phyloP scores from a whole-genome alignment of 805 yeast species.

The Lipomyces japonicus region DNA sequence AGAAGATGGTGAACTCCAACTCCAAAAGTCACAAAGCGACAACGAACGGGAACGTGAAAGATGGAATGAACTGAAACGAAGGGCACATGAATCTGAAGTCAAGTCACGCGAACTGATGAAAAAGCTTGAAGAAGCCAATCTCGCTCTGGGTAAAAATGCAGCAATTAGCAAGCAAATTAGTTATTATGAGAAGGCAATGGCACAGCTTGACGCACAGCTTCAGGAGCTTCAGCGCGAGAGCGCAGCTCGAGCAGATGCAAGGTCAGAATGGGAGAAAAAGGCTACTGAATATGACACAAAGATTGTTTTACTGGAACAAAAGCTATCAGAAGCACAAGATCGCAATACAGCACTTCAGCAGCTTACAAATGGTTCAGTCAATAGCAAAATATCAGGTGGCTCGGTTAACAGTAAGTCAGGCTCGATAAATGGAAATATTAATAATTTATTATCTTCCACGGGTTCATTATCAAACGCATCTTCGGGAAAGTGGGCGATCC shows the following conservation, averaged over 20 bases:
- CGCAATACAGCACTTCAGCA: slow-evolving; percentile 6
- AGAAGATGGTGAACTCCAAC: slow-evolving; percentile 1
- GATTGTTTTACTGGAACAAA: slow-evolving; percentile 10
- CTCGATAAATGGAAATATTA: slow-evolving; percentile 5
- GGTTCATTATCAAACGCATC: background rate
- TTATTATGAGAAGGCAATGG: slow-evolving; percentile 5
- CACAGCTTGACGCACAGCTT: slow-evolving; percentile 3
- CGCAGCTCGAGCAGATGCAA: slow-evolving; percentile 3
- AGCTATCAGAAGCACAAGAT: slow-evolving; percentile 12
- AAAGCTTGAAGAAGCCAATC: slow-evolving; percentile 6
- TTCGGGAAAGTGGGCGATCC: slow-evolving; percentile 23
- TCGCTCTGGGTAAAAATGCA: background rate
- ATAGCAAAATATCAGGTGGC: slow-evolving; percentile 1
- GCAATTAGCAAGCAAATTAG: background rate
- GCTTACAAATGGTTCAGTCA: slow-evolving; percentile 6
- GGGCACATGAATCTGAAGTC: slow-evolving; percentile 5
- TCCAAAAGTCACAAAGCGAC: slow-evolving; percentile 1
- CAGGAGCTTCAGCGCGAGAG: slow-evolving; percentile 6
- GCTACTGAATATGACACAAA: slow-evolving; percentile 12
- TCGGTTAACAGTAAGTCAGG: slow-evolving; percentile 3
- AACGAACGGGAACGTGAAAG: slow-evolving; percentile 1
- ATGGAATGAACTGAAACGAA: slow-evolving; percentile 3
- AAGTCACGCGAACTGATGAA: background rate
- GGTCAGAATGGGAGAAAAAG: slow-evolving; percentile 6
- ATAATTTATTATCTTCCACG: slow-evolving; percentile 7